Evolutionary conservation across 2,329 filamentous ascomycete species (phyloP).

Genomic region (Aspergillus arachidicola): DNA sequence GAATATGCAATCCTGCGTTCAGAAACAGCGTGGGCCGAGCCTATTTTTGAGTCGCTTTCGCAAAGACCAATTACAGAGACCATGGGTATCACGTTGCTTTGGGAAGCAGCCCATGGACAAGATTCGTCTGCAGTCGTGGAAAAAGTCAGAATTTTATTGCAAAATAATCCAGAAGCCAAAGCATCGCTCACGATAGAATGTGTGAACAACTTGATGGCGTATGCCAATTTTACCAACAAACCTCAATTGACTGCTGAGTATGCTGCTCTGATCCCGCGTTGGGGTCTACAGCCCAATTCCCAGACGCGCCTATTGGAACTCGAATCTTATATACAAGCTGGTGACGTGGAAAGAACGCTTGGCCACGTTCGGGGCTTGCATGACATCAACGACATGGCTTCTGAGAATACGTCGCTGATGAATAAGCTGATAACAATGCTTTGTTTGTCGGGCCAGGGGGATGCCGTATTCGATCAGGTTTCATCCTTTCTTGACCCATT

Average conservation of each 20-base stretch:
- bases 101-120: slow-evolving; percentile 72
- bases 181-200: slow-evolving; percentile 67
- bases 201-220: slow-evolving; percentile 75
- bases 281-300: slow-evolving; percentile 67
- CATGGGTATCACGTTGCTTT: slow-evolving; percentile 75
- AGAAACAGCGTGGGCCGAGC: slow-evolving; percentile 64
- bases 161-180: slow-evolving; percentile 45
- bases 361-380: slow-evolving; percentile 58
- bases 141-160: slow-evolving; percentile 71
- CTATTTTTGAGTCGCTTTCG: slow-evolving; percentile 56
- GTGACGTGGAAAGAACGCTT: slow-evolving; percentile 65
- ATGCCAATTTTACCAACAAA: slow-evolving; percentile 71
- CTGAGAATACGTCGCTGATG: slow-evolving; percentile 64
- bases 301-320: slow-evolving; percentile 75
- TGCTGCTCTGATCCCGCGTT: slow-evolving; percentile 65
- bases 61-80: slow-evolving; percentile 55
- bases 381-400: slow-evolving; percentile 55
- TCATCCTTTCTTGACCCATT: slow-evolving; percentile 73
- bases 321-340: slow-evolving; percentile 71
- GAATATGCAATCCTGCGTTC: slow-evolving; percentile 63
- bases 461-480: slow-evolving; percentile 70
- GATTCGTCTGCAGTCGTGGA: slow-evolving; percentile 71
- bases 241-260: slow-evolving; percentile 74
- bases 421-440: slow-evolving; percentile 74
- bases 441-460: slow-evolving; percentile 54